Conservation (phyloP, 2,329 filamentous ascomycete species). For the Aspergillus quadrilineatus region DNA sequence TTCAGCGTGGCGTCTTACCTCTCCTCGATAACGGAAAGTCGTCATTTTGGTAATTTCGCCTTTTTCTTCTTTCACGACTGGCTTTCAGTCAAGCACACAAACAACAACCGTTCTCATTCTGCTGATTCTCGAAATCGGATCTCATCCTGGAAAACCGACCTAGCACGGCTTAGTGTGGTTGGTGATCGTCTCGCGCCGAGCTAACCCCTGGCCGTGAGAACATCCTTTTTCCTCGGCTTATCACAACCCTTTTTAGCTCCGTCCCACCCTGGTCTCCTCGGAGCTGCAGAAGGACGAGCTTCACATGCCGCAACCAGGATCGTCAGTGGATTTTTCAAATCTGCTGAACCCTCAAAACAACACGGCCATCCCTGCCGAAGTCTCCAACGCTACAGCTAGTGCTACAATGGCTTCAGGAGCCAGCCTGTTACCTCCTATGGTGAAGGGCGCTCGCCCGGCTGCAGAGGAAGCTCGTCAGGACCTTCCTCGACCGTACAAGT, state of each 20-base stretch:
- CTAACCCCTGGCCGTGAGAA: conserved; percentile 27
- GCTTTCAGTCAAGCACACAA: not conserved
- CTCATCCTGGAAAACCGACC: conserved; percentile 16
- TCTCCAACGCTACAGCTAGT: conserved; percentile 29
- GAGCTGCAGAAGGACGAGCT: conserved; percentile 20
- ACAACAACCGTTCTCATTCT: conserved; percentile 16
- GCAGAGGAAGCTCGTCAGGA: conserved; percentile 67
- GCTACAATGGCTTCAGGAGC: conserved; percentile 46
- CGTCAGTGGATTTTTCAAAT: conserved; percentile 72
- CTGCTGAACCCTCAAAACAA: conserved; percentile 65
- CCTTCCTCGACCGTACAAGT: conserved; percentile 95
- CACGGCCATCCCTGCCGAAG: conserved; percentile 25
- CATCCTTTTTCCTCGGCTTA: conserved; percentile 23
- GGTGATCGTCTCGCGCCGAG: conserved; percentile 29
- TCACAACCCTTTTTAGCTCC: conserved; percentile 13
- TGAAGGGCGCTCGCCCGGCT: conserved; percentile 53
- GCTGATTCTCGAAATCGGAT: conserved; percentile 12
- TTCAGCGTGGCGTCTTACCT: conserved; percentile 7
- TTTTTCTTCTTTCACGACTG: not conserved
- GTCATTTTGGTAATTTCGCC: not conserved
- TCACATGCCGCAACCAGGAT: conserved; percentile 75
- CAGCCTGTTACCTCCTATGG: conserved; percentile 45
- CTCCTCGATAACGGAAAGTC: conserved; percentile 13
- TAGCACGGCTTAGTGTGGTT: conserved; percentile 25
- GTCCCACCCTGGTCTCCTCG: conserved; percentile 20